These are phyloP conservation scores for Zoysia japonica DNA, from an alignment of 176 grass and related monocot species.

Conservation along the genomic window DNA sequence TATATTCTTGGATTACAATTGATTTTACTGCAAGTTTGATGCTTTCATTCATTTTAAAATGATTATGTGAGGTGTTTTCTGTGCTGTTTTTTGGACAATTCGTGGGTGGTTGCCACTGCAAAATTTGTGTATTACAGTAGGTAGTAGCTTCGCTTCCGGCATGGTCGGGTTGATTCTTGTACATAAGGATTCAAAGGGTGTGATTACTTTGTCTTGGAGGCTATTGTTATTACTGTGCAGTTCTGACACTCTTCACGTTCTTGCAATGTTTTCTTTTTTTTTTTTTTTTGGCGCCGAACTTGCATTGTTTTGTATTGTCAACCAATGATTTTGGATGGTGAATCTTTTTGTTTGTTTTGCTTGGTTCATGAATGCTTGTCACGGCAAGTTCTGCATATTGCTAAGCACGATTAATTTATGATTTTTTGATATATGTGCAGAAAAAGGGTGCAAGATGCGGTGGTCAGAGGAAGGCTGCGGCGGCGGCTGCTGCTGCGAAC, in stretches of 20 bases:
- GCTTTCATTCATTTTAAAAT: not conserved
- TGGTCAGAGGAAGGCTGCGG: slow-evolving; percentile 31
- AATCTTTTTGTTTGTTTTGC: not conserved
- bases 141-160: not conserved
- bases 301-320: not conserved
- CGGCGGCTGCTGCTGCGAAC: not conserved
- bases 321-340: not conserved
- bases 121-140: not conserved
- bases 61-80: not conserved
- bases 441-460: slow-evolving; percentile 42
- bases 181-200: slow-evolving; percentile 38
- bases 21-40: not conserved
- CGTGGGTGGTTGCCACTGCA: not conserved
- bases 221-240: not conserved
- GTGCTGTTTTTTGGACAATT: not conserved
- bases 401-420: not conserved
- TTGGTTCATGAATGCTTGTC: not conserved
- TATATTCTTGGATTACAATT: not conserved
- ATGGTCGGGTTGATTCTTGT: slow-evolving; percentile 1
- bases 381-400: not conserved
- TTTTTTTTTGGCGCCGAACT: too few species aligned
- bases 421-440: slow-evolving; percentile 27
- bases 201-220: not conserved
- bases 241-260: not conserved
- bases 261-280: not conserved